Conservation (phyloP, 2,329 filamentous ascomycete species). For the Trichoderma sp. region DNA sequence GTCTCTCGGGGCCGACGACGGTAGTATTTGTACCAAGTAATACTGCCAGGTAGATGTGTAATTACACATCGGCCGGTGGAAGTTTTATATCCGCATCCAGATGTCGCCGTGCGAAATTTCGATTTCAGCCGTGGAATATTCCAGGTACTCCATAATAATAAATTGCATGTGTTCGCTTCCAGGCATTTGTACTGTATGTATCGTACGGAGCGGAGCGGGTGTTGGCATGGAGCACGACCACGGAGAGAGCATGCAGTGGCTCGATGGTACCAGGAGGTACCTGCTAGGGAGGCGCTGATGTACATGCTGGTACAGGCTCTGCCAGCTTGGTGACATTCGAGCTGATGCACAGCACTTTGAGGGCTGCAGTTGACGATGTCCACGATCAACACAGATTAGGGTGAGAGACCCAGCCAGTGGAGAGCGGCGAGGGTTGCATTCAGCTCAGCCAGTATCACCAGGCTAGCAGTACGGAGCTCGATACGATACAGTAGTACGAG, state of each 20-base stretch:
- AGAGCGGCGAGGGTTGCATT: not conserved
- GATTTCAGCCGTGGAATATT: slow-evolving; percentile 14
- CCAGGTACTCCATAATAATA: slow-evolving; percentile 6
- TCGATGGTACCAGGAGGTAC: not conserved
- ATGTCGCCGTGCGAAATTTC: not conserved
- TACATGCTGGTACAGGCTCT: not conserved
- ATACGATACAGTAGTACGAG: not conserved
- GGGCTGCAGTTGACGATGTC: not conserved
- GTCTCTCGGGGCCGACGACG: not conserved
- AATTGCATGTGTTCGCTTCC: slow-evolving; percentile 6
- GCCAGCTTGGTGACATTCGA: not conserved
- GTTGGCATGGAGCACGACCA: not conserved
- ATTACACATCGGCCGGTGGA: not conserved
- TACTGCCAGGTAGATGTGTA: not conserved
- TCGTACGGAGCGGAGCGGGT: not conserved
- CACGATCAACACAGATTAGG: not conserved
- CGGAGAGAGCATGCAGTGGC: not conserved
- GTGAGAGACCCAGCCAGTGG: not conserved
- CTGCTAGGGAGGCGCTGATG: not conserved
- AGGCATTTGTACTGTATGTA: not conserved
- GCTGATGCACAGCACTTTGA: not conserved
- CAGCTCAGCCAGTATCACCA: not conserved
- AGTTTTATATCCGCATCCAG: not conserved
- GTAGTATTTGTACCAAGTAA: not conserved
- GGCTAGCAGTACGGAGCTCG: not conserved